phyloP scores from a whole-genome alignment of 352 stramenopile genomes.

The Globisporangium okanoganense region DNA sequence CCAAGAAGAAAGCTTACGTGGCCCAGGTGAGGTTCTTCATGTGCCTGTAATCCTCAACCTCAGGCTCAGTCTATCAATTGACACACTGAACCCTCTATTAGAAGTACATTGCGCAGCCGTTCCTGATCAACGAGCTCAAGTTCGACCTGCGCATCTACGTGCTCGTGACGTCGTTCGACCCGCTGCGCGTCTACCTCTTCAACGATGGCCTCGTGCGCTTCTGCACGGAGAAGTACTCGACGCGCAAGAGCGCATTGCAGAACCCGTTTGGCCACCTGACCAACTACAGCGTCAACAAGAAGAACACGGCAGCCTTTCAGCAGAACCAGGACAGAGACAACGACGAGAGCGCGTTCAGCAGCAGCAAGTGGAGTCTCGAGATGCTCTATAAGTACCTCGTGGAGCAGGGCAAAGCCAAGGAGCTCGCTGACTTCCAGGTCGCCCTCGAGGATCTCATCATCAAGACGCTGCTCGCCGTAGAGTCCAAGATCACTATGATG shows the following conservation, averaged over 20 bases:
- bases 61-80: background rate
- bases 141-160: constrained; percentile 92
- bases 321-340: constrained; percentile 57
- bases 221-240: constrained; percentile 81
- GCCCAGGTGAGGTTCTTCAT: constrained; percentile 32
- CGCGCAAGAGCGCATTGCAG: constrained; percentile 51
- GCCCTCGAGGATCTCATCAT: constrained; percentile 80
- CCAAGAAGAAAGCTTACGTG: constrained; percentile 72
- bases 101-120: constrained; percentile 74
- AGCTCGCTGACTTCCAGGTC: constrained; percentile 32
- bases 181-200: constrained; percentile 83
- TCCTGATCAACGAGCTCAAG: constrained; percentile 88
- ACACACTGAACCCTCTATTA: constrained; percentile 25
- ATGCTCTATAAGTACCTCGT: constrained; percentile 48
- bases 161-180: constrained; percentile 82
- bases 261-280: constrained; percentile 89
- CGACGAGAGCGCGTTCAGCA: constrained; percentile 27
- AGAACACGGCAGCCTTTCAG: constrained; percentile 69
- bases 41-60: background rate
- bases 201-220: constrained; percentile 87
- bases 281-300: constrained; percentile 93
- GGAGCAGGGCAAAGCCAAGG: constrained; percentile 30
- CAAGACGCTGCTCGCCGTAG: constrained; percentile 88
- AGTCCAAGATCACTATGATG: constrained; percentile 60
- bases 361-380: constrained; percentile 84